Base-by-base conservation (phyloP, 2,329 filamentous ascomycete species). In the Fusarium kyushuense region DNA sequence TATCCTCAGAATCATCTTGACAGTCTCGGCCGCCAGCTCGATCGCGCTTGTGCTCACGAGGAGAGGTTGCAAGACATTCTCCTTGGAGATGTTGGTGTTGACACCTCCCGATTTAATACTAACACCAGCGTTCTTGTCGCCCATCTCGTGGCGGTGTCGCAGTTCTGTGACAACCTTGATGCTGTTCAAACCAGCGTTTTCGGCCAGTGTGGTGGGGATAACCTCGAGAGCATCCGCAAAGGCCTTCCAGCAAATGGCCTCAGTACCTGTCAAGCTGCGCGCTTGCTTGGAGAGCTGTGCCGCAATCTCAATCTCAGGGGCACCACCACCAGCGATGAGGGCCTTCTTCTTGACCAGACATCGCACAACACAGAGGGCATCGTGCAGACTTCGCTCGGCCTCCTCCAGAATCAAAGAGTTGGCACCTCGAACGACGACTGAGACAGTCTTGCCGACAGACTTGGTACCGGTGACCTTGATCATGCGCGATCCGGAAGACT, bases 291-390 rank as follows among this genome's bases (percentile, higher is more conserved):
- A 89, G 33, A 99, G 87, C 76, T 93, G 88, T 55, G 96, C 92
- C 23, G 96, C 93, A 74, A 99, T 95, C 82, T 98, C 94, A 75
- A 98, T 96, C 81, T 99, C 96, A 27, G 96, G 93, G 3, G 96
- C 96, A 78, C 96, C 96, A 76, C 96, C 96, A 80, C 96, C 96
- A 16, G 96, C 95, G 75, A 99, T 97, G 58, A 99, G 88, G n/a
- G 96, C 96, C 84, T 96, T 97, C 89, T 98, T 99, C 89, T 99
- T 99, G 73, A 99, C 96, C 64, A 99, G 83, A 78, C 96, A 99
- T 74, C 96, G 92, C 74, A 99, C 94, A 51, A 98, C 96, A 79
- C 96, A 99, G 69, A 98, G 93, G 30, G 96, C 96, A 76, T 99
- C 96, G 85, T 99, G 96, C 56, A 99, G 87, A 72, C 92, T 96